Base-by-base conservation (phyloP, 495 filamentous ascomycete species). In the Penicillium canescens region DNA sequence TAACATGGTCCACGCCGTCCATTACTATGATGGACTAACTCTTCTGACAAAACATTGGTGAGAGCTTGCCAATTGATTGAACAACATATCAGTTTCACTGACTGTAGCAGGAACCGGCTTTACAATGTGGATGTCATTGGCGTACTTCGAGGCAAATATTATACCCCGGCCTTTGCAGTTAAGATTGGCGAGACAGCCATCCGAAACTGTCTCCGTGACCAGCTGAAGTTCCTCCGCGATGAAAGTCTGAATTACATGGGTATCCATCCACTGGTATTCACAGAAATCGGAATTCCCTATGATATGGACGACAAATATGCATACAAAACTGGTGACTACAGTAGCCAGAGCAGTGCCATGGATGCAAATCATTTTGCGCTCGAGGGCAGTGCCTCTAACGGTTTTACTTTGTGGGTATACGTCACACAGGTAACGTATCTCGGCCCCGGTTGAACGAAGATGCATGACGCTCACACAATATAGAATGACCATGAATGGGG, bases 81-180 rank as follows among this genome's bases (percentile, higher is more conserved):
- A 21, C 24, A 24, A 21, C 6, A 31, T 14, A 37, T 31, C 35
- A 7, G 4, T 11, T n/a, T 38, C 39, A 16, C 52, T 59, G 48
- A 68, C 58, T 12, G 0, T 46, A 21, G 11, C 28, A 86, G 82
- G 84, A 98, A 98, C 65, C 86, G 92, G 1, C 81, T 87, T 18
- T 98, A 94, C 86, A 98, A 98, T 61, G 86, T 98, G 13, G 94
- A 98, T 72, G 91, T 98, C 18, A 84, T 98, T 50, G 94, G 94
- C 2, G 78, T 98, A 11, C 81, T 98, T 39, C 85, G 94, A 24
- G 94, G 95, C 11, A 87, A 86, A 53, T 98, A 98, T 60, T 76
- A 86, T 57, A 85, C 86, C 13, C 94, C 94, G 12, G 87, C 89
- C 1, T 93, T 98, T 65, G 94, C 89, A 12, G 83, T 98, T 63